These are phyloP conservation scores for Rhodosporidiobolus sp. DNA, from an alignment of 768 basidiomycete species.

Conservation along the genomic window DNA sequence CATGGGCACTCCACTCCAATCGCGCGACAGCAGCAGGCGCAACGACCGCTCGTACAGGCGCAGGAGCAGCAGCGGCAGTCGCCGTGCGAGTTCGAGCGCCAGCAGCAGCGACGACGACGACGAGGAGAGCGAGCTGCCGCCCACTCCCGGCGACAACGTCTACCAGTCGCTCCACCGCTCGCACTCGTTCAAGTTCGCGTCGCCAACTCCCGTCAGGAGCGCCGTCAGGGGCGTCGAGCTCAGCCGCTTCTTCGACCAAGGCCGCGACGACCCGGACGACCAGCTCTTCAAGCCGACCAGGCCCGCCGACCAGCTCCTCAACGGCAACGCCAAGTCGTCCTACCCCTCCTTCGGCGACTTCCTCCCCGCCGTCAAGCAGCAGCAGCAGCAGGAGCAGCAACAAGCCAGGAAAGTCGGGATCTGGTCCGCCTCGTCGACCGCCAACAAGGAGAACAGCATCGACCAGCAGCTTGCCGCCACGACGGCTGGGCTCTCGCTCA, in stretches of 20 bases:
- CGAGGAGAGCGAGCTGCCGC: constrained; percentile 18
- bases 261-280: neutral
- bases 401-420: neutral
- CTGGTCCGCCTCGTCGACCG: neutral
- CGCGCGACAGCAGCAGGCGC: too few relatives aligned
- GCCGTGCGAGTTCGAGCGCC: neutral
- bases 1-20: neutral
- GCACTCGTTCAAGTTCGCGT: neutral
- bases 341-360: constrained; percentile 26
- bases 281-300: neutral
- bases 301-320: constrained; percentile 3
- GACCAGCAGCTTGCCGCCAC: too few relatives aligned
- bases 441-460: neutral
- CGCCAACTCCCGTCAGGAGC: neutral
- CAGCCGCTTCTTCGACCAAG: neutral
- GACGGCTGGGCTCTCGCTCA: too few relatives aligned
- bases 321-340: constrained; percentile 5
- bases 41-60: too few relatives aligned
- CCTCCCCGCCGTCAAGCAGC: constrained; percentile 13
- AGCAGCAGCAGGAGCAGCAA: neutral
- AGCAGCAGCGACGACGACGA: neutral
- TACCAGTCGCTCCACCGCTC: neutral
- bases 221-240: constrained; percentile 5
- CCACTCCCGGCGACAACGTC: constrained; percentile 9
- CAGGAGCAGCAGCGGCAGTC: neutral